phyloP scores from a whole-genome alignment of 768 basidiomycete species.

The Gymnopilus dilepis region DNA sequence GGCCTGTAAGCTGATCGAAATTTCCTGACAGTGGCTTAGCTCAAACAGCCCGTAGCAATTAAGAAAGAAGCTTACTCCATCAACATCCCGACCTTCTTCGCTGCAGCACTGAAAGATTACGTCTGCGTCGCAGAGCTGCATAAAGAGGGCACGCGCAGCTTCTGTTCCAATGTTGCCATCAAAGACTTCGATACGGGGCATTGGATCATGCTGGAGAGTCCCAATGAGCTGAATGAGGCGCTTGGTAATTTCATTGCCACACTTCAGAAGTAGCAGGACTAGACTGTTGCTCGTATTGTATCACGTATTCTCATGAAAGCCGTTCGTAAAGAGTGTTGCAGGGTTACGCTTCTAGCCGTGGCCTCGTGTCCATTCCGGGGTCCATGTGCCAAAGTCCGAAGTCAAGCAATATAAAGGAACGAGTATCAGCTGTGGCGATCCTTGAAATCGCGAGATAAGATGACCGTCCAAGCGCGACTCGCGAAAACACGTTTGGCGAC shows the following conservation, averaged over 20 bases:
- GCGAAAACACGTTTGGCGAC: constrained; percentile 11
- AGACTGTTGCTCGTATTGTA: no score
- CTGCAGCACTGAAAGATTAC: neutral
- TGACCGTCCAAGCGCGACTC: neutral
- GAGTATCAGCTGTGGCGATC: neutral
- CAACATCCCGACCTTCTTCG: neutral
- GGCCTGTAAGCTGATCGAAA: neutral
- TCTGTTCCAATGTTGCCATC: neutral
- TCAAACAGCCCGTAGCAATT: neutral
- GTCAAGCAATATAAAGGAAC: neutral
- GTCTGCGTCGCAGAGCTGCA: neutral
- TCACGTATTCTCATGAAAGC: no score
- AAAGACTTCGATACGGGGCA: neutral
- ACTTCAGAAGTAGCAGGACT: neutral
- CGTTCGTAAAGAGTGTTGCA: neutral
- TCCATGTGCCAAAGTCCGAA: neutral
- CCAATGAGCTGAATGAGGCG: neutral
- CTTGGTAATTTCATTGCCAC: neutral
- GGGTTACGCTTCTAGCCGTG: neutral
- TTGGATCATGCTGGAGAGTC: neutral
- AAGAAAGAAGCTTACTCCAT: neutral
- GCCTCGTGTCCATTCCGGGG: neutral
- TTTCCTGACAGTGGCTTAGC: neutral
- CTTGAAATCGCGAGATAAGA: neutral
- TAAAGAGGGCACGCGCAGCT: neutral